Percentiles rank a stretch among this genome's conserved stretches.
Conservation (phyloP, 768 basidiomycete species). For the Boletus rufocinnamomeus region DNA sequence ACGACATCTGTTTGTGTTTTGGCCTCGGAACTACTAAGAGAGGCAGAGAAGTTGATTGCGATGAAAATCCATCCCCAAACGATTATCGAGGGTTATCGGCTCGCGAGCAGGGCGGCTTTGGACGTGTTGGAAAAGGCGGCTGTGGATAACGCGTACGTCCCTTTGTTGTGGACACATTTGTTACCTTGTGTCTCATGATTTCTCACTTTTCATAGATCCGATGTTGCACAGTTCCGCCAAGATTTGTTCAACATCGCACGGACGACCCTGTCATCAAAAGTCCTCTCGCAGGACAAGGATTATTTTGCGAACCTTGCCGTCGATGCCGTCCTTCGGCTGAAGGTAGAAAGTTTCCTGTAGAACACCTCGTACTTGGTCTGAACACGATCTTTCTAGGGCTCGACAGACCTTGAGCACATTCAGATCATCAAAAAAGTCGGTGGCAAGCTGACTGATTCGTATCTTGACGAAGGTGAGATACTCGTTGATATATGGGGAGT, state of each 20-base stretch:
- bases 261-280: slow-evolving; percentile 95
- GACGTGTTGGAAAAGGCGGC: slow-evolving; percentile 82
- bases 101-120: slow-evolving; percentile 84
- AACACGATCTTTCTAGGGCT: slow-evolving; percentile 60
- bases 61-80: slow-evolving; percentile 98
- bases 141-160: slow-evolving; percentile 75
- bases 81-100: slow-evolving; percentile 94
- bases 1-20: slow-evolving; percentile 91
- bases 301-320: slow-evolving; percentile 99
- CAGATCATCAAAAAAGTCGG: slow-evolving; percentile 99
- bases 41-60: slow-evolving; percentile 92
- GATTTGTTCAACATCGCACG: slow-evolving; percentile 96
- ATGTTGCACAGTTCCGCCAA: slow-evolving; percentile 74
- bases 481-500: background rate
- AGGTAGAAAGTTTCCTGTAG: slow-evolving; percentile 46
- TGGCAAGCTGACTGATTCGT: slow-evolving; percentile 96
- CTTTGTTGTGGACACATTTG: background rate
- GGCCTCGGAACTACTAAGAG: slow-evolving; percentile 86
- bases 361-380: background rate
- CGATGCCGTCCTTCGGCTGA: slow-evolving; percentile 90
- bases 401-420: slow-evolving; percentile 95
- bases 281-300: slow-evolving; percentile 93
- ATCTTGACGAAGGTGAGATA: slow-evolving; percentile 86
- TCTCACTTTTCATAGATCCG: slow-evolving; percentile 48
- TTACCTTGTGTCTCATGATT: background rate